Evolutionary conservation across 768 basidiomycete genomes (phyloP), one percentile per base, ranked within the genome.

Genomic region (Psilocybe azurescens): DNA sequence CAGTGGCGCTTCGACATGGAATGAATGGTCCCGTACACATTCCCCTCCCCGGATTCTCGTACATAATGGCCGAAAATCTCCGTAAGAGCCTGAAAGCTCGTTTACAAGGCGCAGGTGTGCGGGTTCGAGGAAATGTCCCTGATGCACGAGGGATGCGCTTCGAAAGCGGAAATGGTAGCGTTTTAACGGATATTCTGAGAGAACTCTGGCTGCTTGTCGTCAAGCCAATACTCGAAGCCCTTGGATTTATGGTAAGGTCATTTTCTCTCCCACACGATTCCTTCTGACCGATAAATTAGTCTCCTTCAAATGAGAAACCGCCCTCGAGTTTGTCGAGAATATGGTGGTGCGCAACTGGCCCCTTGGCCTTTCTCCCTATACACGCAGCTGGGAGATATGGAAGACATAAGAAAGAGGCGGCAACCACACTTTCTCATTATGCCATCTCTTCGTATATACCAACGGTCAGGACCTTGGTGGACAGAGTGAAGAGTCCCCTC

Each of bases 381-480:
- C 69, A 70, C 55, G 69, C 67, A 24, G 69, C 69, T 18, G 69
- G 69, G 5, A 53, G 67, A 3, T 70, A 70, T 46, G 36, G 47
- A 24, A 49, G 10, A 47, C 28, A 54, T 39, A 47, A 24, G 46
- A 36, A n/a, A 20, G 24, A 9, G 58, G 70, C 3, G 59, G 75
- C 28, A 13, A 59, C 48, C 48, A 29, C 24, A 24, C 24, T 65
- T 33, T 61, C 60, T 46, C 61, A 67, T 46, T 67, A 52, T 60
- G 67, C 58, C 3, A 60, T 71, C n/a, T 71, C 70, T 11, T 69
- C 68, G 1, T 71, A 70, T 38, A 70, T 55, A 18, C 67, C 70
- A n/a, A 68, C 63, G n/a, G n/a, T 71, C 41, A 51, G 36, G 28
- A 41, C 61, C 46, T 58, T 70, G 18, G 58, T 28, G 18, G 36